Evolutionary conservation across 768 basidiomycete genomes (phyloP), one percentile per base, ranked within the genome.

Genomic region (Lactarius sp.): DNA sequence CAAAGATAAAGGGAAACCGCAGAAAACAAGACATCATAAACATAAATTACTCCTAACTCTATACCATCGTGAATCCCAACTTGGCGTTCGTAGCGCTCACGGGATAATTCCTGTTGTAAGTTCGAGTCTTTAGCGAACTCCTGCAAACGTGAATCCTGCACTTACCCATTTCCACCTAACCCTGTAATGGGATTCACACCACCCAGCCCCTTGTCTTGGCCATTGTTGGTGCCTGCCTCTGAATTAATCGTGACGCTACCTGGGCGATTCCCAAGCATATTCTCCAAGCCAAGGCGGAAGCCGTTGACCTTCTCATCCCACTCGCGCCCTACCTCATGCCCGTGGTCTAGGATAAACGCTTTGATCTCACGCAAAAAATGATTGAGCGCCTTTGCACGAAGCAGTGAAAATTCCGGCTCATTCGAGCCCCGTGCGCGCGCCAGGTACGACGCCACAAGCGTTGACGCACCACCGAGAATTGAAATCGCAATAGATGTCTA

Each of bases 391-490:
- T 85, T 83, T 4, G 77, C 77, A 12, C 83, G 80, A 3, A 75
- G 71, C 36, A 78, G 76, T 0, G 86, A 87, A n/a, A 79, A 56
- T 64, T 90, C 86, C 2, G 90, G 90, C 67, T 90, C 88, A 42
- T 82, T 81, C 0, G 86, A 84, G 12, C 87, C 86, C 31, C 87
- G 82, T 31, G 81, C 79, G 13, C 85, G 83, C 3, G 88, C 89
- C 31, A 91, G 78, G 72, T 86, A 90, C 3, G 87, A 85, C 18
- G 88, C 87, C 14, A 85, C 80, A 20, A 90, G 22, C 0, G 89
- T 91, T 4, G 87, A 73, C 12, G 86, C 61, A n/a, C 84, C 88
- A 37, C 89, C 81, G 41, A 82, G 73, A 37, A 80, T 50, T 4
- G 79, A 69, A 18, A 77, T 77, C 16, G 73, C 72, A 33, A 81